Conservation (phyloP, 768 basidiomycete genomes). For the Gyrodon lividus region DNA sequence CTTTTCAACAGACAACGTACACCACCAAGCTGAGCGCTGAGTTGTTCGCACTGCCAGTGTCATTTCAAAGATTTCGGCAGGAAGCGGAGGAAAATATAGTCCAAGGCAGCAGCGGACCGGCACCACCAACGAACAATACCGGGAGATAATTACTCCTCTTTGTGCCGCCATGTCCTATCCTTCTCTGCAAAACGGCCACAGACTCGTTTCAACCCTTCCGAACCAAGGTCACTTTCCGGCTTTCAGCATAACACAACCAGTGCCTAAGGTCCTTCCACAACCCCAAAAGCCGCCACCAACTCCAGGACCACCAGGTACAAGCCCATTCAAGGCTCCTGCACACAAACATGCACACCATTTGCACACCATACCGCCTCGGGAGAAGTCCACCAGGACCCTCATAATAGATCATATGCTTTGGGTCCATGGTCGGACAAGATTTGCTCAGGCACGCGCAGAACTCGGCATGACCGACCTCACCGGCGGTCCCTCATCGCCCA, state of each 20-base stretch:
- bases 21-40: neutral
- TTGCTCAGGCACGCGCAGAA: conserved; percentile 81
- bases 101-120: conserved; percentile 7
- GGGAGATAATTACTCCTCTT: conserved; percentile 10
- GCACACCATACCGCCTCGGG: conserved; percentile 81
- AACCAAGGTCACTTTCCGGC: conserved; percentile 18
- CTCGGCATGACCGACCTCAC: conserved; percentile 84
- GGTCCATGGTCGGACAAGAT: conserved; percentile 78
- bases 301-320: conserved; percentile 7
- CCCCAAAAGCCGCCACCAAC: conserved; percentile 16
- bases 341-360: conserved; percentile 89
- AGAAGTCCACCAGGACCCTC: conserved; percentile 85
- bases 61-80: neutral
- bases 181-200: conserved; percentile 18
- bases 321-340: conserved; percentile 65
- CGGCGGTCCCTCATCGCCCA: conserved; percentile 59
- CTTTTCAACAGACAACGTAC: neutral
- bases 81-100: neutral
- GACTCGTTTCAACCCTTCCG: conserved; percentile 16
- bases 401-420: conserved; percentile 88
- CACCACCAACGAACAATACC: conserved; percentile 12
- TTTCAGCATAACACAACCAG: conserved; percentile 14
- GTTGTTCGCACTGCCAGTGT: too few species aligned
- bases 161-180: conserved; percentile 30
- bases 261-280: conserved; percentile 1